Evolutionary conservation across 371 early-diverging fungal species (phyloP).

Genomic region (Fennellomyces sp.): DNA sequence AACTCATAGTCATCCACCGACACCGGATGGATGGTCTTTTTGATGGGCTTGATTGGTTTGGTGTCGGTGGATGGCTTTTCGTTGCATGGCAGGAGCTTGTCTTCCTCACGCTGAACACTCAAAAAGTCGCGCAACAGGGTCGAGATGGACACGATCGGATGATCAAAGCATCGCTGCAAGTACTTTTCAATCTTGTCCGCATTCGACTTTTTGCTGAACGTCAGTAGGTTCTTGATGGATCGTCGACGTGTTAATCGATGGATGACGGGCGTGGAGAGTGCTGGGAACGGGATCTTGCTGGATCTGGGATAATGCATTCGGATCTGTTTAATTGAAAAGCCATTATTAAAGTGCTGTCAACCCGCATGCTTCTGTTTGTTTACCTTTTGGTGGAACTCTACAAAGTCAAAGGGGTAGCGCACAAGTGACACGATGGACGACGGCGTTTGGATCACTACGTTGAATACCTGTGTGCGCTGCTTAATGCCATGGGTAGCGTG

Average conservation of each 20-base stretch:
- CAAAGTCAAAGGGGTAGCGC: slow-evolving; percentile 63
- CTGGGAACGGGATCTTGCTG: slow-evolving; percentile 42
- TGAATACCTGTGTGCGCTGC: slow-evolving; percentile 58
- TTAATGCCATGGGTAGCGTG: neutral
- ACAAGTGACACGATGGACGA: slow-evolving; percentile 50
- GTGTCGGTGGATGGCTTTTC: slow-evolving; percentile 1
- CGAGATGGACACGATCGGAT: slow-evolving; percentile 41
- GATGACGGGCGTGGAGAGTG: slow-evolving; percentile 30
- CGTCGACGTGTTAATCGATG: slow-evolving; percentile 23
- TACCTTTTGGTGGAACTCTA: slow-evolving; percentile 67
- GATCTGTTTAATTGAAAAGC: slow-evolving; percentile 24
- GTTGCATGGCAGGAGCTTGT: slow-evolving; percentile 13
- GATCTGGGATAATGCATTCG: slow-evolving; percentile 39
- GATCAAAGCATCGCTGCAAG: slow-evolving; percentile 40
- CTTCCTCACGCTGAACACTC: slow-evolving; percentile 49
- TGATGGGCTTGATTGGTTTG: neutral
- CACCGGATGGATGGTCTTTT: neutral
- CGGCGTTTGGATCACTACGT: slow-evolving; percentile 55
- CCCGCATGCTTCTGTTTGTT: neutral
- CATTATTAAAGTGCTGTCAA: neutral
- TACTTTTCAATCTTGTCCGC: slow-evolving; percentile 49
- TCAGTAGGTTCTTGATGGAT: slow-evolving; percentile 30
- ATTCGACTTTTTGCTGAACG: slow-evolving; percentile 35
- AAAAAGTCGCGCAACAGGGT: slow-evolving; percentile 48
- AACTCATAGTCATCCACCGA: slow-evolving; percentile 61